Percentiles rank a stretch among this genome's conserved stretches.
Evolutionary conservation across 768 basidiomycete genomes (phyloP).

Genomic region (Boletus rex-veris): DNA sequence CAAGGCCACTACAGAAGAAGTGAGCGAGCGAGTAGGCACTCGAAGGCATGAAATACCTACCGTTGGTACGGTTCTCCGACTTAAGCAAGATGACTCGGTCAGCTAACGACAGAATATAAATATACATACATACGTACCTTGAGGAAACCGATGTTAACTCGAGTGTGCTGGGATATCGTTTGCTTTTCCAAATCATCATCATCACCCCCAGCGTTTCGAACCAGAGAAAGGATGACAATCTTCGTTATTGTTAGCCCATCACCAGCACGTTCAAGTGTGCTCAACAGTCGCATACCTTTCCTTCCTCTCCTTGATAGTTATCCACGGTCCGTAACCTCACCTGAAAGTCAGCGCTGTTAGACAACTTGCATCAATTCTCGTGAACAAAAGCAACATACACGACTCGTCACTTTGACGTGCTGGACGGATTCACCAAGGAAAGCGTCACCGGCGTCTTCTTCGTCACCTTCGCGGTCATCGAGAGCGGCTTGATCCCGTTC

Average conservation of each 20-base stretch:
- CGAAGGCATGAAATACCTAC: constrained; percentile 19
- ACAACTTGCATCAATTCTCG: not conserved
- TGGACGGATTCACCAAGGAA: constrained; percentile 31
- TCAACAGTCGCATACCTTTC: constrained; percentile 36
- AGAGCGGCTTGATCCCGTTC: constrained; percentile 65
- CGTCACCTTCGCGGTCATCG: constrained; percentile 44
- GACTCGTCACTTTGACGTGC: constrained; percentile 48
- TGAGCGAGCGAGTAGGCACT: not conserved
- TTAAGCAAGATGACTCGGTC: constrained; percentile 14
- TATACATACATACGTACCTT: constrained; percentile 43
- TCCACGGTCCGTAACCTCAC: constrained; percentile 72
- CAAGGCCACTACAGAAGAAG: constrained; percentile 49
- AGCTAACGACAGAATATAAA: not conserved
- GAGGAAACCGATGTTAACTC: constrained; percentile 63
- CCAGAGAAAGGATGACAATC: constrained; percentile 72
- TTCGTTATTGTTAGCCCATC: constrained; percentile 21
- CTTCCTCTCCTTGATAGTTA: constrained; percentile 77
- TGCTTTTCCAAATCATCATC: constrained; percentile 31
- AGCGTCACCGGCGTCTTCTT: constrained; percentile 33
- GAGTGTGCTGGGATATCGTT: constrained; percentile 13
- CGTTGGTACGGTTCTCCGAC: constrained; percentile 57
- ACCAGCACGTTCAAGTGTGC: not conserved
- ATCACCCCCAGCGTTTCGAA: constrained; percentile 61
- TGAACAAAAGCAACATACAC: constrained; percentile 35
- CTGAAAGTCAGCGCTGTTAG: constrained; percentile 31